Conservation (phyloP, 2,329 filamentous ascomycete species). For the Colletotrichum costaricense region DNA sequence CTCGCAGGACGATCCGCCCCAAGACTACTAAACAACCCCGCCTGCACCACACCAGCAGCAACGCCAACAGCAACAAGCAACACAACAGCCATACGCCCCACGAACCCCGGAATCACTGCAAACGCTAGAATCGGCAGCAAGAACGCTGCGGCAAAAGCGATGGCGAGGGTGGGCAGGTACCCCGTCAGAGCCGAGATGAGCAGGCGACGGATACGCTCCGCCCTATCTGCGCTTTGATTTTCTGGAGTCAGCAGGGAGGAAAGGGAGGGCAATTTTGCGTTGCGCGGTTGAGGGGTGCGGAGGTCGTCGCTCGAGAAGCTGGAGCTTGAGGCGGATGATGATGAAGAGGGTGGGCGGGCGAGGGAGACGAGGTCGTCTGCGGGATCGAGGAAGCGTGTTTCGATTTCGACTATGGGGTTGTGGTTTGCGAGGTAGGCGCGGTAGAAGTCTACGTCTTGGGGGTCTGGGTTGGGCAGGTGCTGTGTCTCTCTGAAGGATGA, state of each 20-base stretch:
- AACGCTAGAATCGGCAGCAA: constrained; percentile 70
- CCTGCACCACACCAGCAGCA: constrained; percentile 43
- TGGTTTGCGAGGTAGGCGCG: constrained; percentile 66
- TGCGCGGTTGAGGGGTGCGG: constrained; percentile 34
- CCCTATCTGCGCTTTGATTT: not conserved
- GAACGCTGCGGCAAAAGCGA: constrained; percentile 61
- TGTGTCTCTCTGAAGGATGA: constrained; percentile 67
- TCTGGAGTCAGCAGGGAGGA: not conserved
- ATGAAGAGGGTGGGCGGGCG: constrained; percentile 25
- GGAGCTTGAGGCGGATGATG: not conserved
- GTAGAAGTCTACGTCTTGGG: constrained; percentile 62
- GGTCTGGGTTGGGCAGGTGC: constrained; percentile 58
- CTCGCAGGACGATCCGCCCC: constrained; percentile 37
- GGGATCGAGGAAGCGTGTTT: constrained; percentile 69
- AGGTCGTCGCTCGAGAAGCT: constrained; percentile 22
- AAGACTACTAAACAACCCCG: constrained; percentile 40
- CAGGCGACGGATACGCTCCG: not conserved
- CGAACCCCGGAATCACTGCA: constrained; percentile 65
- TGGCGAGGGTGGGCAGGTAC: constrained; percentile 46
- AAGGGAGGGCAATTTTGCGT: not conserved
- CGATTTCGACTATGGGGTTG: constrained; percentile 66
- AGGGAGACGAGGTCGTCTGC: constrained; percentile 65
- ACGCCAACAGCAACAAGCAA: constrained; percentile 62
- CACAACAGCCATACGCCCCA: constrained; percentile 68
- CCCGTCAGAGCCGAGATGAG: not conserved